Evolutionary conservation across 164 flowering plant genomes (phyloP).

Genomic region (Kalanchoe fedtschenkoi): DNA sequence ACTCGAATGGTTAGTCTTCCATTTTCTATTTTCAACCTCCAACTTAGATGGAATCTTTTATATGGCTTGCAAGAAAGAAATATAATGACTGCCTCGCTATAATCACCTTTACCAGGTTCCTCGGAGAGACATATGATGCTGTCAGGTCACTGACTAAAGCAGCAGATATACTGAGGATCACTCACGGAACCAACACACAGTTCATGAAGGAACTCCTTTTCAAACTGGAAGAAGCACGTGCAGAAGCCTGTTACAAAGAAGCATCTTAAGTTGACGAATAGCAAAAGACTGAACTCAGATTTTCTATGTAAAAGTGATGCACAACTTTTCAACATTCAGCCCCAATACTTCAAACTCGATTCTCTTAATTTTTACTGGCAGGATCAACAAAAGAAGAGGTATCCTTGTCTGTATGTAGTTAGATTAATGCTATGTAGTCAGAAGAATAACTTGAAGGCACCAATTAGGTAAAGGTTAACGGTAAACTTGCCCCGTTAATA

Average conservation of each 20-base stretch:
- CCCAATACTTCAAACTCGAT: no score
- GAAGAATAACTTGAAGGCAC: no score
- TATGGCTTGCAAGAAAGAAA: neutral
- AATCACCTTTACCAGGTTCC: slow-evolving; percentile 38
- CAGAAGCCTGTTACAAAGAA: slow-evolving; percentile 61
- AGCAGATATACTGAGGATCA: slow-evolving; percentile 48
- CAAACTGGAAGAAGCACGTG: slow-evolving; percentile 80
- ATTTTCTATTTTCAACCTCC: neutral
- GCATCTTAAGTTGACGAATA: slow-evolving; percentile 8
- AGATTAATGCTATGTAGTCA: no score
- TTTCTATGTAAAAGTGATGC: no score
- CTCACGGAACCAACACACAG: slow-evolving; percentile 66
- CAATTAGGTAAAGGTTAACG: no score
- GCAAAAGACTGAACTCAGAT: neutral
- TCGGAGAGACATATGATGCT: slow-evolving; percentile 57
- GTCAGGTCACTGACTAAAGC: slow-evolving; percentile 60
- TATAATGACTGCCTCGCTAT: neutral
- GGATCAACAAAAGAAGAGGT: no score
- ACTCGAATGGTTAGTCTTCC: slow-evolving; percentile 67
- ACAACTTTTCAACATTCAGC: no score
- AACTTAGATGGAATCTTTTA: neutral
- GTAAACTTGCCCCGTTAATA: no score
- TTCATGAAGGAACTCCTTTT: slow-evolving; percentile 58
- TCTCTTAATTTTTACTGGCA: no score
- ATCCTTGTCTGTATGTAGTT: no score